Conservation (phyloP, 1,284 basidiomycete species). For the Ustanciosporium gigantosporum region DNA sequence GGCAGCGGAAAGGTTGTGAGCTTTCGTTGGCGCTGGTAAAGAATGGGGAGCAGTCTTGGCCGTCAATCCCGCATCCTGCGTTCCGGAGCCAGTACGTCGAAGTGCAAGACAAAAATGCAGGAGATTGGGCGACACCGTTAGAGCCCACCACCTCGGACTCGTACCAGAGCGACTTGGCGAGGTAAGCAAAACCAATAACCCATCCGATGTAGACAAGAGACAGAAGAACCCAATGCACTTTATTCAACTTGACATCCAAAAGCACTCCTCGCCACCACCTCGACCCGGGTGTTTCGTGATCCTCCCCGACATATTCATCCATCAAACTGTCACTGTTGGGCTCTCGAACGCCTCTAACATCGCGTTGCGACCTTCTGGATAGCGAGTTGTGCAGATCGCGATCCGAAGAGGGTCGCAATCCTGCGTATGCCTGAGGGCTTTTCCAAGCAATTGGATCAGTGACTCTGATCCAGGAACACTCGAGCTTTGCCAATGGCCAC, state of each 20-base stretch:
- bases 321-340: neutral
- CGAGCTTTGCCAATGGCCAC: slow-evolving; percentile 51
- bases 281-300: slow-evolving; percentile 4
- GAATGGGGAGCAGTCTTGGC: slow-evolving; percentile 72
- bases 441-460: slow-evolving; percentile 44
- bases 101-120: slow-evolving; percentile 42
- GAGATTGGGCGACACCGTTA: slow-evolving; percentile 11
- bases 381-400: neutral
- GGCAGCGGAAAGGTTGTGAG: slow-evolving; percentile 71
- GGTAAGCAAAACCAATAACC: slow-evolving; percentile 47
- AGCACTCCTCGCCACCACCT: slow-evolving; percentile 21
- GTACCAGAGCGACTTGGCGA: slow-evolving; percentile 50
- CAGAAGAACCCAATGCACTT: slow-evolving; percentile 47
- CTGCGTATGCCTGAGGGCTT: slow-evolving; percentile 11
- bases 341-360: too few relatives aligned
- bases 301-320: too few relatives aligned
- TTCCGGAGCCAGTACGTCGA: slow-evolving; percentile 59
- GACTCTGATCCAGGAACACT: slow-evolving; percentile 28
- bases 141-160: slow-evolving; percentile 14
- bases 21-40: slow-evolving; percentile 67
- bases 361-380: too few relatives aligned
- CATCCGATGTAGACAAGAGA: slow-evolving; percentile 41
- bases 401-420: slow-evolving; percentile 1
- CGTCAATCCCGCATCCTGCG: slow-evolving; percentile 72
- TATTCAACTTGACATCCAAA: slow-evolving; percentile 32